Base-by-base conservation (phyloP, 192 early-diverging fungal species). In the Coemansia pectinata region DNA sequence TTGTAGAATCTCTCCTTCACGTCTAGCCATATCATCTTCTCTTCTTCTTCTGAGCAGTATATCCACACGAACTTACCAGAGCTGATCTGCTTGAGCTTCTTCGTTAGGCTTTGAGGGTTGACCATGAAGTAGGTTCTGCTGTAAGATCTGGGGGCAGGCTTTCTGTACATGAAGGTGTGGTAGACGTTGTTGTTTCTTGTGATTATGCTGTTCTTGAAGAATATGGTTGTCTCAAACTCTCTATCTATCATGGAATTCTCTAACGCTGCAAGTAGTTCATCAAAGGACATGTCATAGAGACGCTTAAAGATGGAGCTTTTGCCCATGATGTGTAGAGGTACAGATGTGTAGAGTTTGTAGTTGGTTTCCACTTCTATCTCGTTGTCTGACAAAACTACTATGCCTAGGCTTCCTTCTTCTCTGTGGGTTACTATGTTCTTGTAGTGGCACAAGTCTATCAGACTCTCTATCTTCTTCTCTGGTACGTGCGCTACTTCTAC, bases 151-250 rank as follows among this genome's bases (percentile, higher is more conserved):
- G 33, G 25, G 3, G n/a, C 36, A 39, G 65, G 65, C 19, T 66
- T 55, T 41, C 65, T 66, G 47, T 66, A 66, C 50, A 50, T 66
- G 19, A 53, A 52, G 6, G 65, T 66, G 45, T 66, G 65, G 25
- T 66, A 66, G 21, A 55, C 21, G 27, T 66, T 53, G 50, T 29
- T 29, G 23, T 27, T 9, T 10, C 10, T 53, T 29, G 7, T 27
- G 7, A 53, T 53, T 2, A 53, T 53, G 25, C 15, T 53, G 12
- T 53, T 53, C 23, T 27, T 29, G 27, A 53, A 53, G 50, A 27
- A 53, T 5, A 53, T 29, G 50, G 50, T 53, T 53, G 50, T 53
- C 23, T 23, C 50, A 29, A 27, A 53, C 19, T 53, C 50, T 29
- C 25, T 53, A 6, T 25, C 25, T 27, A 53, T 27, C 5, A 53